Evolutionary conservation across 768 basidiomycete species (phyloP).

Genomic region (Boletellus sp.): DNA sequence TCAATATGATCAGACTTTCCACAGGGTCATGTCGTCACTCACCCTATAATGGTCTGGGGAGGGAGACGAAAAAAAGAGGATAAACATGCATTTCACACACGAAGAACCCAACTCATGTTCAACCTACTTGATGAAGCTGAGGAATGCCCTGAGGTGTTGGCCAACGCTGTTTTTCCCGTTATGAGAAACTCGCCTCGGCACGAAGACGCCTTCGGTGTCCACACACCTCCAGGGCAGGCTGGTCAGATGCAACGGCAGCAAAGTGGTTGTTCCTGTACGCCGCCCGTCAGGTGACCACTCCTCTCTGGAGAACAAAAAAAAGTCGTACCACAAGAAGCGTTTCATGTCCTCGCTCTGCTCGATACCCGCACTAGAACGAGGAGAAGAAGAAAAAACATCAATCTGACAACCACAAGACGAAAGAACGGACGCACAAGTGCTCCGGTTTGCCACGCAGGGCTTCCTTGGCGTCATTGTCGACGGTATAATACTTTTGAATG

Average conservation of each 20-base stretch:
- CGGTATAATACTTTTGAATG: conserved; percentile 50
- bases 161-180: conserved; percentile 41
- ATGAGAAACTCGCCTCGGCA: neutral
- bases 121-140: conserved; percentile 54
- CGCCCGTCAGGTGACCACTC: neutral
- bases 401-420: neutral
- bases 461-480: conserved; percentile 43
- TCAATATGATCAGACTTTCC: neutral
- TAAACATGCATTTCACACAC: neutral
- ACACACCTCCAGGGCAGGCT: conserved; percentile 60
- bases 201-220: neutral
- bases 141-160: conserved; percentile 43
- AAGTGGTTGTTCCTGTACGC: conserved; percentile 67
- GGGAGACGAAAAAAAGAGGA: neutral
- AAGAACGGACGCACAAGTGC: conserved; percentile 46
- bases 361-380: conserved; percentile 51
- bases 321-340: conserved; percentile 57
- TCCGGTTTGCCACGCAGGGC: conserved; percentile 37
- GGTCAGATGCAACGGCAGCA: conserved; percentile 64
- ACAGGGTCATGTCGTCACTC: conserved; percentile 19
- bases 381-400: neutral
- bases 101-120: neutral
- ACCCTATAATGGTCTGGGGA: conserved; percentile 56
- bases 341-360: conserved; percentile 73
- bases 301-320: neutral